Evolutionary conservation across 306 rosid genomes (phyloP), one percentile per base, ranked within the genome.

Genomic region (Mucuna pruriens): DNA sequence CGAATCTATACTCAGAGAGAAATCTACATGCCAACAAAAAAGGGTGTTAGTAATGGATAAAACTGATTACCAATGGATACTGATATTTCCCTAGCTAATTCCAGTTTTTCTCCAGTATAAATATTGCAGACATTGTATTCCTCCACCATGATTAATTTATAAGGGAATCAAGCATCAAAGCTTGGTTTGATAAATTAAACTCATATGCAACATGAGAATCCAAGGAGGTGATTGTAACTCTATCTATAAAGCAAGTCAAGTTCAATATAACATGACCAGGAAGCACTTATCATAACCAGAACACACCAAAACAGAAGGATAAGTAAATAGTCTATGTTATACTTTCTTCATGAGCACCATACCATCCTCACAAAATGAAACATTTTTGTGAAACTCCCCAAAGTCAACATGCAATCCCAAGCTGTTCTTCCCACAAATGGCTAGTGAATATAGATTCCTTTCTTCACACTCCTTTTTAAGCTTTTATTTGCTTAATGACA

Each of bases 1-100:
- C 96, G 83, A 90, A 92, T 86, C 92, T 89, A 84, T 92, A 90
- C 85, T 92, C 98, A 0, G 94, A 84, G 42, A 90, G 92, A 86
- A 89, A 94, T 77, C 98, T 94, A 78, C 57, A 85, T 19, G 48
- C 80, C 82, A 79, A 69, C 26, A 68, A 45, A 75, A 75, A 40
- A 40, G 3, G 9, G 10, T 22, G 61, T 81, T 75, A 71, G 71
- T 79, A 57, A 82, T 22, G 20, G 23, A 78, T 16, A 62, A 78
- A 78, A 68, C 19, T 19, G 52, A 64, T n/a, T 55, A 62, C 19
- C 17, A 65, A 64, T 10, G 9, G 49, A 63, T 63, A 55, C 42
- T 44, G 74, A 51, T 55, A 38, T 33, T 33, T 54, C 48, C n/a
- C 2, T 76, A 4, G 33, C 49, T 11, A 44, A 6, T 22, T 23